Evolutionary conservation across 2,329 filamentous ascomycete genomes (phyloP).

Genomic region (Pseudogymnoascus sp.): DNA sequence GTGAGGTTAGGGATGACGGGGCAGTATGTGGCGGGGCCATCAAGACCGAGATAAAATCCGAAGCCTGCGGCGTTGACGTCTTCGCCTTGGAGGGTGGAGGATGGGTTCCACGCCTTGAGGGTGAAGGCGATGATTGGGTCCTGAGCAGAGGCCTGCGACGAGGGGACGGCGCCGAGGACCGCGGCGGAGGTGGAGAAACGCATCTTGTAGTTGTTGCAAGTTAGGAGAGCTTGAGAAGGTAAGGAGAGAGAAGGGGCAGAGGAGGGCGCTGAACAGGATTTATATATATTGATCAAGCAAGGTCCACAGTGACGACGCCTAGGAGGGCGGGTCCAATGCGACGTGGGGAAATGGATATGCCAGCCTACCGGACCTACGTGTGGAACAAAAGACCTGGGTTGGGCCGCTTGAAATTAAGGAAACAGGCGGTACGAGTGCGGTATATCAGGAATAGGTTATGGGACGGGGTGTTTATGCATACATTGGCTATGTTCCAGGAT

Average conservation of each 20-base stretch:
- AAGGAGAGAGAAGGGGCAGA: background rate
- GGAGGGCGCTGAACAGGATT: background rate
- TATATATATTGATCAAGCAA: background rate
- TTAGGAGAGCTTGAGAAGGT: background rate
- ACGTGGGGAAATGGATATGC: background rate
- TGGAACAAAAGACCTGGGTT: background rate
- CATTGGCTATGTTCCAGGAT: background rate
- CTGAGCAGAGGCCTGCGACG: background rate
- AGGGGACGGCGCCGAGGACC: background rate
- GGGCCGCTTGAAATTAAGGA: background rate
- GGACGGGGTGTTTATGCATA: background rate
- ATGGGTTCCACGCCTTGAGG: conserved; percentile 32
- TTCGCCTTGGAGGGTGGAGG: conserved; percentile 35
- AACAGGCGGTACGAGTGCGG: background rate
- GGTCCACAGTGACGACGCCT: background rate
- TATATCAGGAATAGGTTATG: background rate
- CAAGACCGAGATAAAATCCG: conserved; percentile 44
- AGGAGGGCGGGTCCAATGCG: background rate
- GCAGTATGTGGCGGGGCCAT: conserved; percentile 42
- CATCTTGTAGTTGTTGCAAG: background rate
- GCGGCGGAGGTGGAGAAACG: background rate
- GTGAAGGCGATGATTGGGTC: conserved; percentile 31
- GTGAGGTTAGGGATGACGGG: conserved; percentile 32
- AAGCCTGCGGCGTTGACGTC: conserved; percentile 41
- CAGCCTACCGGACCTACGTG: background rate